These are phyloP conservation scores for Pyronema domesticum DNA, from an alignment of 495 filamentous ascomycete genomes.

Conservation along the genomic window DNA sequence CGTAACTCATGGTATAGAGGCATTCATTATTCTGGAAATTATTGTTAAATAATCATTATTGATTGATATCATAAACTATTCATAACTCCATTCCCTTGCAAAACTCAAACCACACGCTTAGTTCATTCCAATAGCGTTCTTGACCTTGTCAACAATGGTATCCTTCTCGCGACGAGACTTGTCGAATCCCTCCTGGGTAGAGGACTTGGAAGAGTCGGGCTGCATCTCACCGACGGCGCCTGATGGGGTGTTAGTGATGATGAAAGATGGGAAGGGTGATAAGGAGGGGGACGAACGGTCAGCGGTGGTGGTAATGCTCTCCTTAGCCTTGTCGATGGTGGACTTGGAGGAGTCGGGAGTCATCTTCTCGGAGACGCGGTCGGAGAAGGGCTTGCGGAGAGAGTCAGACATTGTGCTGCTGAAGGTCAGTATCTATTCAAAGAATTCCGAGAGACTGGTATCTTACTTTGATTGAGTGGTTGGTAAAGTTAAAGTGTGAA, in stretches of 20 bases:
- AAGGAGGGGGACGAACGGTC: slow-evolving; percentile 35
- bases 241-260: background rate
- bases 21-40: too few relatives aligned
- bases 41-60: too few relatives aligned
- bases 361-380: slow-evolving; percentile 43
- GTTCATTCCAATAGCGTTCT: too few relatives aligned
- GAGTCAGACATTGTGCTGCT: slow-evolving; percentile 44
- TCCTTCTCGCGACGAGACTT: slow-evolving; percentile 44
- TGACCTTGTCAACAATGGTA: slow-evolving; percentile 23
- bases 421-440: too few relatives aligned
- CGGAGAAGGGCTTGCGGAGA: slow-evolving; percentile 45
- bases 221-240: slow-evolving; percentile 30
- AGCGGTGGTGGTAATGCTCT: slow-evolving; percentile 39
- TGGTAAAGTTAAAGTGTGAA: too few relatives aligned
- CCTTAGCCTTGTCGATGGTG: slow-evolving; percentile 42
- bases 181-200: slow-evolving; percentile 36
- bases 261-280: background rate
- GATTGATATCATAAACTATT: too few relatives aligned
- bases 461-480: too few relatives aligned
- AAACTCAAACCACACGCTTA: too few relatives aligned
- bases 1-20: too few relatives aligned
- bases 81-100: too few relatives aligned
- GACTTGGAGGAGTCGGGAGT: slow-evolving; percentile 54
- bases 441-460: too few relatives aligned
- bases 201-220: slow-evolving; percentile 39